A percentile compares a stretch with the other conserved stretches of the same genome.
Evolutionary conservation across 768 basidiomycete species (phyloP).

Genomic region (Lactifluus pinguis): DNA sequence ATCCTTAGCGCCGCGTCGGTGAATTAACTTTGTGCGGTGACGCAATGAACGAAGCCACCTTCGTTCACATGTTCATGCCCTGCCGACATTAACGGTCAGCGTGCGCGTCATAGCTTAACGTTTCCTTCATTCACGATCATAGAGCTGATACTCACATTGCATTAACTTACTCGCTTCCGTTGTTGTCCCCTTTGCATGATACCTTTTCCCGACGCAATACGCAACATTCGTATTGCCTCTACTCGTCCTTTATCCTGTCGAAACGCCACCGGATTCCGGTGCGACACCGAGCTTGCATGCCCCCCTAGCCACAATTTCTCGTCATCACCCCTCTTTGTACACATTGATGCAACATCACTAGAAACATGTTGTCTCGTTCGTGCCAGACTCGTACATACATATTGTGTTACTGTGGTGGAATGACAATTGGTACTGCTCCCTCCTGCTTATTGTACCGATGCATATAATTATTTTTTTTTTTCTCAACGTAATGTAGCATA

Average conservation of each 20-base stretch:
- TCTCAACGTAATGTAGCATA: constrained; percentile 8
- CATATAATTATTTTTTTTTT: constrained; percentile 2
- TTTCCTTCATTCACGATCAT: constrained; percentile 5
- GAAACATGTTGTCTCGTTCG: background rate
- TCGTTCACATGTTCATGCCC: background rate
- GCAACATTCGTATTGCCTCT: constrained; percentile 7
- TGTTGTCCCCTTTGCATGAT: constrained; percentile 16
- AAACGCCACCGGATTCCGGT: background rate
- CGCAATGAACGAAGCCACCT: background rate
- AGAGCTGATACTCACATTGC: constrained; percentile 14
- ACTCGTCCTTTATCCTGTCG: background rate
- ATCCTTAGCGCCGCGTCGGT: constrained; percentile 55
- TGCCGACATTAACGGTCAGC: background rate
- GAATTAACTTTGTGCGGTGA: constrained; percentile 5
- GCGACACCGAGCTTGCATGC: background rate
- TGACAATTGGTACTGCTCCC: background rate
- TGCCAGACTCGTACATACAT: background rate
- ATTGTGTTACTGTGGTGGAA: background rate
- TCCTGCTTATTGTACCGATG: constrained; percentile 11
- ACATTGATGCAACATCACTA: background rate
- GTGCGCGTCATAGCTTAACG: background rate
- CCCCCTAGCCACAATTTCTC: constrained; percentile 4
- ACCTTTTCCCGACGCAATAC: constrained; percentile 11
- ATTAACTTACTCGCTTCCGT: constrained; percentile 18
- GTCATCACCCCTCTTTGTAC: constrained; percentile 11